Base-by-base conservation (phyloP, 2,329 filamentous ascomycete species). In the Colletotrichum viniferum region DNA sequence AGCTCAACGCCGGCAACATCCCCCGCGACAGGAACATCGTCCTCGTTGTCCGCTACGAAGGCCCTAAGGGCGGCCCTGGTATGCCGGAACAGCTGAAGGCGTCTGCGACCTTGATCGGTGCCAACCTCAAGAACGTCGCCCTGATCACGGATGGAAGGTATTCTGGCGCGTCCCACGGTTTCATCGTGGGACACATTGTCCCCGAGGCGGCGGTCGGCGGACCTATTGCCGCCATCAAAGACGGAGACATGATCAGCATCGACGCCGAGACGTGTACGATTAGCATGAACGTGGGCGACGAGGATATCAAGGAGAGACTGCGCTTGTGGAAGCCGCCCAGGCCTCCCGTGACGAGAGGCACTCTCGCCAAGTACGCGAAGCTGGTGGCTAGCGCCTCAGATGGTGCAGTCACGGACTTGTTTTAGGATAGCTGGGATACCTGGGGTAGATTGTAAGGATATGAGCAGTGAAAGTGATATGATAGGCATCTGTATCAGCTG, bases 21-120 rank as follows among this genome's bases (percentile, higher is more conserved):
- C 82, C 79, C 38, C 78, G 81, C 21, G 86, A 86, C 75, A 95
- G 97, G 81, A 97, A 97, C 81, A 89, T 98, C 16, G 96, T 98
- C 24, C 87, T 98, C 32, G 92, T 98, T 34, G 96, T 98, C 68
- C 93, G 96, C n/a, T 98, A 98, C 83, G 96, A 98, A 83, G 96
- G 96, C 0, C 96, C 96, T 14, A 96, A 95, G 82, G 96, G 96
- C 77, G 96, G 96, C 0, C 96, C 96, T 0, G 96, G 96, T 56
- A 98, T 98, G 96, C 96, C 96, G 3, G 96, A 98, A 85, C 96
- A 98, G 85, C 90, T 98, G 61, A 95, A 94, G 82, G 95, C 96
- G 12, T 94, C 92, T 73, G 96, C 96, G 0, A 95, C 96, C 16
- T 94, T 98, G 78, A 98, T 98, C 94, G 96, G 96, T 62, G 96